A percentile compares a stretch with the other conserved stretches of the same genome.
Conservation (phyloP, 2,329 filamentous ascomycete genomes). For the Colletotrichum nymphaeae region DNA sequence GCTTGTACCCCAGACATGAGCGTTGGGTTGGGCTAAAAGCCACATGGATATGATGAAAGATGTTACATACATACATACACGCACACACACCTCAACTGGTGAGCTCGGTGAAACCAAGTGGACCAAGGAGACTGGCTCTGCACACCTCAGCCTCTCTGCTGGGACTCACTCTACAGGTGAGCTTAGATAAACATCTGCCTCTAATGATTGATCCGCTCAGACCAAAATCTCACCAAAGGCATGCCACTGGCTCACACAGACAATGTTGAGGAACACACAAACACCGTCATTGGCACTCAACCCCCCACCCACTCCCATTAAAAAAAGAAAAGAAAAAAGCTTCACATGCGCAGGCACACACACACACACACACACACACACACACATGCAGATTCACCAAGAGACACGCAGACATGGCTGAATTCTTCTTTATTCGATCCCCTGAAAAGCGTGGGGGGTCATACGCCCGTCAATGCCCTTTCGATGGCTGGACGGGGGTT, state of each 20-base stretch:
- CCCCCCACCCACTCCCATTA: too few relatives aligned
- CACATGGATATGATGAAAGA: too few relatives aligned
- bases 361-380: not conserved
- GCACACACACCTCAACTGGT: not conserved
- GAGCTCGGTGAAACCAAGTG: not conserved
- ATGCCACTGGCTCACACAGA: slow-evolving; percentile 5
- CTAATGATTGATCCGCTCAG: not conserved
- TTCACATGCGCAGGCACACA: not conserved
- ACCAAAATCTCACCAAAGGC: slow-evolving; percentile 7
- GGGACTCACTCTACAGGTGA: too few relatives aligned
- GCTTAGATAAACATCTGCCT: too few relatives aligned
- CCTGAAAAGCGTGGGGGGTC: not conserved
- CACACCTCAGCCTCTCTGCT: not conserved
- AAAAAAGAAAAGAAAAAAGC: not conserved
- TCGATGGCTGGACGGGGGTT: slow-evolving; percentile 6
- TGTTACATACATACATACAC: too few relatives aligned
- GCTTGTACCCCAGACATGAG: not conserved
- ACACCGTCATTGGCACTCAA: not conserved
- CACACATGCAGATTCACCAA: not conserved
- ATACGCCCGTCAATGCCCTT: not conserved
- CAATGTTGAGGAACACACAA: slow-evolving; percentile 20
- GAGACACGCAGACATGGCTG: not conserved
- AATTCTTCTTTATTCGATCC: slow-evolving; percentile 1
- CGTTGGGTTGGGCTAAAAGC: not conserved
- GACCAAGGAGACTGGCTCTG: not conserved